These are phyloP conservation scores for Truncatella angustata DNA, from an alignment of 2,329 filamentous ascomycete species.

Conservation along the genomic window DNA sequence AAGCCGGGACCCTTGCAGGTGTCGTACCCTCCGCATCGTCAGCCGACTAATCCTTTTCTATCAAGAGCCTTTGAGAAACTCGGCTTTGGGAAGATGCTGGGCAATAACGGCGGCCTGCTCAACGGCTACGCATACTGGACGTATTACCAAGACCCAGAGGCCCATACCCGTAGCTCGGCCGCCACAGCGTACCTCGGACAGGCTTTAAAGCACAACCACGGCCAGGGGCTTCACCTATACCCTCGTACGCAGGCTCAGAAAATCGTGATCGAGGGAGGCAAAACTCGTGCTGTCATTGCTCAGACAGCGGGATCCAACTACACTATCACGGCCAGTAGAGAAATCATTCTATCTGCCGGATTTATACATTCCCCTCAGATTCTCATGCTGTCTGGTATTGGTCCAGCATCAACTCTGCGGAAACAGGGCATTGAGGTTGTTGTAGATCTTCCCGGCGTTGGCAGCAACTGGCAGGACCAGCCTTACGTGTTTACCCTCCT, in stretches of 20 bases:
- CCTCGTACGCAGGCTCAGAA: constrained; percentile 38
- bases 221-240: constrained; percentile 17
- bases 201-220: neutral
- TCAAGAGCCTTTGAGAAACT: constrained; percentile 35
- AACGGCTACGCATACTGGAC: constrained; percentile 33
- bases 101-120: constrained; percentile 40
- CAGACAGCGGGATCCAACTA: constrained; percentile 16
- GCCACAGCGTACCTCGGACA: neutral
- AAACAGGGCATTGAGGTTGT: constrained; percentile 4
- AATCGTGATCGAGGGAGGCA: constrained; percentile 40
- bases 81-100: constrained; percentile 34
- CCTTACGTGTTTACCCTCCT: no score
- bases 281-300: constrained; percentile 25
- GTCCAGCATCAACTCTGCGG: constrained; percentile 18
- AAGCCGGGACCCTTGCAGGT: constrained; percentile 39
- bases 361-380: constrained; percentile 16
- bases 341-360: constrained; percentile 40
- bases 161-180: neutral
- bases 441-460: constrained; percentile 10
- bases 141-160: constrained; percentile 29
- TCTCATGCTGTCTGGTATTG: constrained; percentile 25
- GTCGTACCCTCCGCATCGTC: constrained; percentile 37
- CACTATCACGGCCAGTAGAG: constrained; percentile 26
- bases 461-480: no score
- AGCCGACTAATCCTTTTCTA: constrained; percentile 36